These are phyloP conservation scores for Phellopilus nigrolimitatus DNA, from an alignment of 1,284 basidiomycete genomes.

Conservation along the genomic window DNA sequence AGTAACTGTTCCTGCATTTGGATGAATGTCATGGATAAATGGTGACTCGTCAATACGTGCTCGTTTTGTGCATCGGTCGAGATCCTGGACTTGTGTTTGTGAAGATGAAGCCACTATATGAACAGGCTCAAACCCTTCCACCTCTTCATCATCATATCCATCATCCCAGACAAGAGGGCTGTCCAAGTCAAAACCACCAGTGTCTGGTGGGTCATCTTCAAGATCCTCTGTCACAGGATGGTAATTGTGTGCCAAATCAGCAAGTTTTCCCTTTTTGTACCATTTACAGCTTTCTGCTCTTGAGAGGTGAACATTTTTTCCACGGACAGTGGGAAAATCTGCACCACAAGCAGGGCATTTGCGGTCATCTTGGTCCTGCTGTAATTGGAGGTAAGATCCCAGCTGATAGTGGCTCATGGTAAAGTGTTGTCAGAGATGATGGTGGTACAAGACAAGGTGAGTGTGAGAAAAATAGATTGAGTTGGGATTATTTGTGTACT, in stretches of 20 bases:
- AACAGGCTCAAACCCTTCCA: background rate
- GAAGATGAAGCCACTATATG: background rate
- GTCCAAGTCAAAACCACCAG: background rate
- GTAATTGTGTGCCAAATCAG: background rate
- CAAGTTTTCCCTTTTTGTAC: constrained; percentile 11
- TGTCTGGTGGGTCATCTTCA: background rate
- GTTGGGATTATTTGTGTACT: background rate
- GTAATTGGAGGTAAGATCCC: background rate
- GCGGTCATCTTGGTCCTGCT: background rate
- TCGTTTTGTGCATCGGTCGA: background rate
- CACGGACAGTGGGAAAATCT: constrained; percentile 1
- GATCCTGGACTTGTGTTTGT: background rate
- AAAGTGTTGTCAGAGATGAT: background rate
- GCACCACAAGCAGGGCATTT: constrained; percentile 9
- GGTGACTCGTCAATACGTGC: background rate
- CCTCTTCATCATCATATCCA: background rate
- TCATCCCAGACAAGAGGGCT: background rate
- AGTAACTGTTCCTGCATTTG: background rate
- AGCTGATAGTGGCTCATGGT: background rate
- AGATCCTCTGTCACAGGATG: background rate
- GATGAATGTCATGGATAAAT: background rate
- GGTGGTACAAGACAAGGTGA: background rate
- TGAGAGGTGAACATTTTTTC: constrained; percentile 5
- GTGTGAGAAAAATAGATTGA: background rate
- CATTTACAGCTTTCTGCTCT: constrained; percentile 6